Base-by-base conservation (phyloP, 305 asterid genomes). In the Fraxinus nigra region DNA sequence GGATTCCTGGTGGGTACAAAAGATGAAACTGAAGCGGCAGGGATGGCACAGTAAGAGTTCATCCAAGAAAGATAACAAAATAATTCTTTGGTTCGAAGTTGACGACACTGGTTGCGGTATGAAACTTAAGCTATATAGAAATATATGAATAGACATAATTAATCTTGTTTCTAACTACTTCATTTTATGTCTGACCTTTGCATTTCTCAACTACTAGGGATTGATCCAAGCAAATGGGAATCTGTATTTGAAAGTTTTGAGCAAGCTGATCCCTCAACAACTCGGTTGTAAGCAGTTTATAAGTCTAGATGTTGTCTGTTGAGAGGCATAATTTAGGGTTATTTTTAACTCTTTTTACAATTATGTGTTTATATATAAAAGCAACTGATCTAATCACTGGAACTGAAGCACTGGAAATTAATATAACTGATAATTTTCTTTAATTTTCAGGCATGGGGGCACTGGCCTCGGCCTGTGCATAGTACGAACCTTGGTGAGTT, bases 381-480 rank as follows among this genome's bases (percentile, higher is more conserved):
- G 72, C 14, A 75, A 40, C 20, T 72, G 77, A 56, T 48, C 63
- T 9, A 38, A 59, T 48, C 56, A 78, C 28, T 76, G 34, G 37
- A 30, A n/a, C 37, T 26, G 76, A 48, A 82, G 72, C 81, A 76
- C 77, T 9, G 65, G 61, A 32, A 22, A 70, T 14, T 33, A 70
- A 22, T 74, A 77, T 56, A 4, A 75, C 82, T 30, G 46, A 77
- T 73, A 3, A 30, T 56, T 80, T 80, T 77, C 16, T 59, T 38
- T 34, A 33, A 65, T 81, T 77, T 70, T 84, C 87, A 95, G 98
- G 97, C 98, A 95, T 77, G 98, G 98, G 59, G 98, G 99, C 40
- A 95, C 99, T 79, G 99, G 99, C 78, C 95, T 93, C 48, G 99
- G 99, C 80, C 89, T 95, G 83, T 95, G 99, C 92, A 95, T 95